phyloP scores from a whole-genome alignment of 2,329 filamentous ascomycete species.

The Cordyceps tenuipes region DNA sequence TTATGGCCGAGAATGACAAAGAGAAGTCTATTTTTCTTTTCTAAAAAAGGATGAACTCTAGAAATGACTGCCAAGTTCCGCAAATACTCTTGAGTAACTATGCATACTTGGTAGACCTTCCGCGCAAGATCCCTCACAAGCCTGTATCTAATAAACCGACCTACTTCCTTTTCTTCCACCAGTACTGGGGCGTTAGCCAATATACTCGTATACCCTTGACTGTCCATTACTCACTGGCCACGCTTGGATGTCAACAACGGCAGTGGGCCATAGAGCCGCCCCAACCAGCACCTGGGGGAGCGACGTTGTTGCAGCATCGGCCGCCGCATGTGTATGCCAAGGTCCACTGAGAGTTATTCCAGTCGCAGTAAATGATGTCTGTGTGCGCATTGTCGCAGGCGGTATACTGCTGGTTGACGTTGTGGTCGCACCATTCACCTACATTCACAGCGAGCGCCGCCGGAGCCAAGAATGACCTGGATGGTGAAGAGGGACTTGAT shows the following conservation, averaged over 20 bases:
- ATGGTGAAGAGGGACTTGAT: slow-evolving; percentile 28
- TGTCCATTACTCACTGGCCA: background rate
- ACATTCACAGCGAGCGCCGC: background rate
- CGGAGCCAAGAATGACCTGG: background rate
- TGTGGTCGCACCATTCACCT: background rate
- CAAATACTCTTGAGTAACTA: too few relatives aligned
- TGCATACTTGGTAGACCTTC: too few relatives aligned
- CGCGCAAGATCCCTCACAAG: too few relatives aligned
- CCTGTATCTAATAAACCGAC: background rate
- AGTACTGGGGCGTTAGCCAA: background rate
- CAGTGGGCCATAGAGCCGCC: background rate
- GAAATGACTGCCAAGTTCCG: too few relatives aligned
- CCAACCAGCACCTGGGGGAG: background rate
- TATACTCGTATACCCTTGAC: background rate
- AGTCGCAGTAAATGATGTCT: background rate
- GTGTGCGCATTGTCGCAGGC: background rate
- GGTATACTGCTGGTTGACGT: background rate
- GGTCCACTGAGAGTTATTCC: background rate
- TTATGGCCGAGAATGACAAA: too few relatives aligned
- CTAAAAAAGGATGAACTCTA: too few relatives aligned
- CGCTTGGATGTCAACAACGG: background rate
- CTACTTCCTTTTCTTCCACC: background rate
- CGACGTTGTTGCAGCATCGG: background rate
- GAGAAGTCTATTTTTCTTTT: too few relatives aligned
- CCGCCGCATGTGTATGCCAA: background rate